A percentile compares a stretch with the other conserved stretches of the same genome.
phyloP scores from a whole-genome alignment of 768 basidiomycete species.

The Rhodosporidiobolus odoratus region DNA sequence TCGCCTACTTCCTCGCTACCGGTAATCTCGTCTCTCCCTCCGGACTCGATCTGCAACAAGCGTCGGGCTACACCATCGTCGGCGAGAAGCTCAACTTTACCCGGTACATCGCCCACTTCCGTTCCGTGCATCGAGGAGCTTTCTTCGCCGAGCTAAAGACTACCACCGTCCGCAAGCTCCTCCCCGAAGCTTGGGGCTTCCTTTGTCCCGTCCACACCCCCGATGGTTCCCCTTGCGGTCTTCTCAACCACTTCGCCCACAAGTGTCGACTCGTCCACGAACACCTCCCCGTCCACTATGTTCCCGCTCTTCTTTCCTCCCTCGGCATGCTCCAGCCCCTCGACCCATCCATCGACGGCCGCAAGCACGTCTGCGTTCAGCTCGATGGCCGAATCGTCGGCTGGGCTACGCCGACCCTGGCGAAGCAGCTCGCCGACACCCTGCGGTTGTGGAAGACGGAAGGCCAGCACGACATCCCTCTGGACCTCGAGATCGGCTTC shows the following conservation, averaged over 20 bases:
- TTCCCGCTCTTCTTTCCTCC: slow-evolving; percentile 71
- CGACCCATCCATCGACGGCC: slow-evolving; percentile 71
- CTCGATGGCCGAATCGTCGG: slow-evolving; percentile 94
- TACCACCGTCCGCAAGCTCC: slow-evolving; percentile 88
- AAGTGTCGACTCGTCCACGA: slow-evolving; percentile 84
- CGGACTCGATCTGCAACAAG: slow-evolving; percentile 93
- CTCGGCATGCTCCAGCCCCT: slow-evolving; percentile 94
- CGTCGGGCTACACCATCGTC: slow-evolving; percentile 96
- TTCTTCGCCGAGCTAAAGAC: slow-evolving; percentile 99
- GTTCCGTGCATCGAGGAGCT: slow-evolving; percentile 96
- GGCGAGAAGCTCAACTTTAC: slow-evolving; percentile 99
- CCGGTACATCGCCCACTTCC: slow-evolving; percentile 96
- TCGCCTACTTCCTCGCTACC: slow-evolving; percentile 93
- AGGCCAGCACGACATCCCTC: slow-evolving; percentile 67
- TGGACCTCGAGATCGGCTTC: slow-evolving; percentile 90
- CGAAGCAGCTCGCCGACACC: slow-evolving; percentile 71
- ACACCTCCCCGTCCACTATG: slow-evolving; percentile 59
- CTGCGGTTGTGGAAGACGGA: slow-evolving; percentile 95
- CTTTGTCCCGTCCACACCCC: slow-evolving; percentile 98
- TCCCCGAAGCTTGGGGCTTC: slow-evolving; percentile 99
- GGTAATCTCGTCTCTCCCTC: slow-evolving; percentile 91
- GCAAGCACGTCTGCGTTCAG: slow-evolving; percentile 76
- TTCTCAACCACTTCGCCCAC: slow-evolving; percentile 91
- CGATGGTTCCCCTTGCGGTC: slow-evolving; percentile 94
- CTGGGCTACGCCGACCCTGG: slow-evolving; percentile 73